These are phyloP conservation scores for Anaeromyces robustus DNA, from an alignment of 192 early-diverging fungal species.

Conservation along the genomic window DNA sequence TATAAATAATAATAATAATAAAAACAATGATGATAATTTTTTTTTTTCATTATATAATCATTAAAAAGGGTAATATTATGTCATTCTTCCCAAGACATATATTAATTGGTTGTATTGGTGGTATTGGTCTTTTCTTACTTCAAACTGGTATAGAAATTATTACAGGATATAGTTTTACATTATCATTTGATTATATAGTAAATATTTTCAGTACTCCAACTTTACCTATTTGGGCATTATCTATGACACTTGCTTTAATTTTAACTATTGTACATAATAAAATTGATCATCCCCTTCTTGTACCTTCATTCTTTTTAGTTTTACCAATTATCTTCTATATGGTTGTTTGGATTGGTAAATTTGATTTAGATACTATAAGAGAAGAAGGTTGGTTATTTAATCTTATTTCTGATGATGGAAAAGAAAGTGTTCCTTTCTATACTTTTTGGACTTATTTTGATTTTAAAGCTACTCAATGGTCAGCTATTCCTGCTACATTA, in stretches of 20 bases:
- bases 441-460: conserved; percentile 73
- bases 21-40: too few relatives aligned
- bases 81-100: conserved; percentile 84
- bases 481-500: conserved; percentile 12
- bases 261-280: conserved; percentile 34
- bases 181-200: conserved; percentile 37
- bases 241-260: conserved; percentile 28
- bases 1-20: too few relatives aligned
- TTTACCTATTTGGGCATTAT: conserved; percentile 64
- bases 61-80: conserved; percentile 54
- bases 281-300: conserved; percentile 62
- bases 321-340: conserved; percentile 66
- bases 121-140: conserved; percentile 87
- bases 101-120: conserved; percentile 87
- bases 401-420: conserved; percentile 27
- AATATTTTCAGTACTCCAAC: conserved; percentile 47
- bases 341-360: conserved; percentile 35
- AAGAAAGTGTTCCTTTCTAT: conserved; percentile 58
- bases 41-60: too few relatives aligned
- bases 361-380: conserved; percentile 50
- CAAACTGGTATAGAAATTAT: conserved; percentile 85
- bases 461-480: conserved; percentile 18
- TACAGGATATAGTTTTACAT: conserved; percentile 39
- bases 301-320: conserved; percentile 74
- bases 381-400: neutral